Base-by-base conservation (phyloP, 768 basidiomycete genomes). In the Crassisporium funariophilum region DNA sequence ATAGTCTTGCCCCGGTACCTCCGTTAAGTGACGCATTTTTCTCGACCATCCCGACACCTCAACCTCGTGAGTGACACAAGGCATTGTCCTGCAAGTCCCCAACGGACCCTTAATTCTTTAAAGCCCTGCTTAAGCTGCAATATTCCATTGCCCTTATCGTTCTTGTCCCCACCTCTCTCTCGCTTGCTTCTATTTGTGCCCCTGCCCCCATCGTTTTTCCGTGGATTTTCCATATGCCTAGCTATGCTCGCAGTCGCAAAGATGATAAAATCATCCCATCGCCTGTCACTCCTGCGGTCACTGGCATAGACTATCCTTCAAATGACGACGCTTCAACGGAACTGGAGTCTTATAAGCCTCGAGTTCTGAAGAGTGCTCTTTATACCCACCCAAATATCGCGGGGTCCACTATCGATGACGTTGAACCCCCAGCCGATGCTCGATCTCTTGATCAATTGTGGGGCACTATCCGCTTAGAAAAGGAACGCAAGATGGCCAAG, bases 401-500 rank as follows among this genome's bases (percentile, higher is more conserved):
- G 22, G 73, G 68, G 19, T 73, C 71, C 15, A 65, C 70, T 35
- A 66, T 77, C 53, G 73, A 76, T 50, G 73, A 74, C 44, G 67
- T 64, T 25, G 71, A 71, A 42, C 73, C 72, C 16, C 70, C 72
- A 13, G 62, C 64, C 20, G 73, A 75, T 40, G 58, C 66, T 21
- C 56, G 69, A 23, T 68, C 73, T 11, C 66, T 88, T 51, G 77
- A 85, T 56, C 68, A 78, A 16, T 64, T 88, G n/a, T 88, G 86
- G 86, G 76, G 69, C 47, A 73, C 77, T 44, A 75, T 88, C 42
- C 77, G 84, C 35, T 75, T 78, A 61, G 72, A 78, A 65, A 88
- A 88, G 64, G 81, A 80, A 40, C 74, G 71, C 52, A 76, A 77
- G 55, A 83, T 88, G 74, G 83, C 82, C 34, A 81, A 81, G 54